Conservation (phyloP, 2,329 filamentous ascomycete species). For the Graphilbum fragrans region DNA sequence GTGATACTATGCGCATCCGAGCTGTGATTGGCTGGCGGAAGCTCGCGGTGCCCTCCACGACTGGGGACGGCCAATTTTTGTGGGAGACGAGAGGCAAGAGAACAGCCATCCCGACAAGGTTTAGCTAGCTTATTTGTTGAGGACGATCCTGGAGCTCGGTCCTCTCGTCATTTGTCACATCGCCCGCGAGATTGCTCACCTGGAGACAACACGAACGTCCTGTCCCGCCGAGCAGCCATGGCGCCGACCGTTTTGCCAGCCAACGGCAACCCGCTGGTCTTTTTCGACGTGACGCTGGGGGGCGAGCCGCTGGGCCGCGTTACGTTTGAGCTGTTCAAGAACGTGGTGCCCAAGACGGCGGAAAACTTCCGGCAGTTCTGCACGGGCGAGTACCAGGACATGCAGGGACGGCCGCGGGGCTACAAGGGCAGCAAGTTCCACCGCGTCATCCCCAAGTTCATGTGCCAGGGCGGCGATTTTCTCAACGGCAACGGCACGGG, state of each 20-base stretch:
- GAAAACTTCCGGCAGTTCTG: conserved; percentile 98
- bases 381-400: conserved; percentile 80
- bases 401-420: conserved; percentile 67
- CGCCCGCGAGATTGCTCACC: no score
- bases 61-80: no score
- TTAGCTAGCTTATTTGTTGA: no score
- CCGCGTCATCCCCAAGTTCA: conserved; percentile 89
- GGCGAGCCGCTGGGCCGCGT: conserved; percentile 79
- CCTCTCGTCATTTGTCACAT: no score
- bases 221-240: no score
- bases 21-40: no score
- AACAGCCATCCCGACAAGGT: no score
- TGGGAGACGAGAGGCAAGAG: no score
- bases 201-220: no score
- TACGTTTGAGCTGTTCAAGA: conserved; percentile 80
- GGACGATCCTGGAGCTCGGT: no score
- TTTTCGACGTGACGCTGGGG: neutral
- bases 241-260: neutral
- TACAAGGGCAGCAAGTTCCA: conserved; percentile 96
- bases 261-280: neutral
- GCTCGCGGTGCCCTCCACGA: no score
- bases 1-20: no score
- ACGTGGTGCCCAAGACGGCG: conserved; percentile 74
- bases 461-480: conserved; percentile 97
- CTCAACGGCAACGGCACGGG: conserved; percentile 82